Base-by-base conservation (phyloP, 2,329 filamentous ascomycete species). In the Cladosporium sp. region DNA sequence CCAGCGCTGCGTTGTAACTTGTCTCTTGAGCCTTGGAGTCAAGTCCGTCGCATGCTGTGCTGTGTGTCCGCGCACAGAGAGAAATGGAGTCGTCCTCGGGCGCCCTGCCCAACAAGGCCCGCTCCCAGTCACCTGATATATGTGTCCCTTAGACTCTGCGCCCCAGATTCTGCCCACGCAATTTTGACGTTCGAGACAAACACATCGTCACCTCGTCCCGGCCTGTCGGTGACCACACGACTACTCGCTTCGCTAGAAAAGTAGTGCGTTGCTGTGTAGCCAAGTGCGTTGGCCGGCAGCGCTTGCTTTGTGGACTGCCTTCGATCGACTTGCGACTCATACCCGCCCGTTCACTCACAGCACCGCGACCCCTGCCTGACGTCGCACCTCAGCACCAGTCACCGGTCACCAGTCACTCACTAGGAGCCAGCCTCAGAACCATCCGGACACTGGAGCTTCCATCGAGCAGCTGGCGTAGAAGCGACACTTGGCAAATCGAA, bases 91-190 rank as follows among this genome's bases (percentile, higher is more conserved):
- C 28, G 30, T 57, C 54, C 23, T 34, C 53, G n/a, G 54, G 54
- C 54, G 32, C 30, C 54, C 32, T 25, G 51, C 25, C 48, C 48
- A 25, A 51, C 51, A 16, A 39, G 54, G 54, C 54, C 54, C 54
- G 54, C 54, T 21, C 32, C 30, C 54, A 39, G 54, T 57, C 54
- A 57, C 54, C 54, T 57, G 58, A 61, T 61, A 49, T 61, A 32
- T 61, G 43, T 61, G 30, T 25, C 60, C 60, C 10, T 43, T 61
- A 61, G 60, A 30, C 34, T 62, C 49, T 53, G 32, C 13, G 48
- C 49, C 60, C 60, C 60, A 63, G 60, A 63, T 63, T 63, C 49
- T 32, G 36, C 60, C 60, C 60, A 63, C 60, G 60, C 60, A 63
- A 63, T 63, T 63, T 63, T 63, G 60, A 63, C 60, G 60, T 54